Percentiles rank a stretch among this genome's conserved stretches.
Evolutionary conservation across 208 protist genomes (phyloP).

Genomic region (Leishmania aethiopica): DNA sequence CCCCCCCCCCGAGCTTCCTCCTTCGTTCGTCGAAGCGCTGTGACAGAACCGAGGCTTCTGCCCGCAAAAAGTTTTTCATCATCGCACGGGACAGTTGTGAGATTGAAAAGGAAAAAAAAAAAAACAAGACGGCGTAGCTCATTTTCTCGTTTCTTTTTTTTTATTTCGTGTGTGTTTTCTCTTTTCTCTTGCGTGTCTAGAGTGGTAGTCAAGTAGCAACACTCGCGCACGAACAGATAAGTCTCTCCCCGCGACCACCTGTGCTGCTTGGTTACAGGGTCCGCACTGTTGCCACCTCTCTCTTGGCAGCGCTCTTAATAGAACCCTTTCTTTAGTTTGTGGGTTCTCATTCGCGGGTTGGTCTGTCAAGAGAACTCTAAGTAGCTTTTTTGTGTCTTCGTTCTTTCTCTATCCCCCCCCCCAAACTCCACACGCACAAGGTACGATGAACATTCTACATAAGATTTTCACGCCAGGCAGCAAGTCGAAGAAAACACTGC

Average conservation of each 20-base stretch:
- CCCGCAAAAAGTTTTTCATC: not conserved
- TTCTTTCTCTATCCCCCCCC: not conserved
- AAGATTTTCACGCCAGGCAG: slow-evolving; percentile 35
- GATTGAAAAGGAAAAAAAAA: not conserved
- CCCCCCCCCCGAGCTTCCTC: not conserved
- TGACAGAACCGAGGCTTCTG: not conserved
- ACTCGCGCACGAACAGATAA: not conserved
- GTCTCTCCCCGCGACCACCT: not conserved
- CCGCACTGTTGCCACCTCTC: not conserved
- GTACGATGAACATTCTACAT: slow-evolving; percentile 26
- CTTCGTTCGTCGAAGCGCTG: not conserved
- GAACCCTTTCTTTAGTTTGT: not conserved
- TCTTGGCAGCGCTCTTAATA: not conserved
- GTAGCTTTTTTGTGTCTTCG: not conserved
- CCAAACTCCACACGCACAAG: not conserved
- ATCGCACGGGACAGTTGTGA: not conserved
- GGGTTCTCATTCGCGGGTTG: not conserved
- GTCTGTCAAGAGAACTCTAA: not conserved
- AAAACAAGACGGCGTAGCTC: not conserved
- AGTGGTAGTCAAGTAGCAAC: not conserved
- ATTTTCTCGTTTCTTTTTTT: not conserved
- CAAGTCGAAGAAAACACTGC: slow-evolving; percentile 21
- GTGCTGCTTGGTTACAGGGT: not conserved
- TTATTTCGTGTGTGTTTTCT: not conserved
- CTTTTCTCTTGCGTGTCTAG: not conserved